Evolutionary conservation across 2,329 filamentous ascomycete species (phyloP), one percentile per base, ranked within the genome.

Genomic region (Penicillium thymicola): DNA sequence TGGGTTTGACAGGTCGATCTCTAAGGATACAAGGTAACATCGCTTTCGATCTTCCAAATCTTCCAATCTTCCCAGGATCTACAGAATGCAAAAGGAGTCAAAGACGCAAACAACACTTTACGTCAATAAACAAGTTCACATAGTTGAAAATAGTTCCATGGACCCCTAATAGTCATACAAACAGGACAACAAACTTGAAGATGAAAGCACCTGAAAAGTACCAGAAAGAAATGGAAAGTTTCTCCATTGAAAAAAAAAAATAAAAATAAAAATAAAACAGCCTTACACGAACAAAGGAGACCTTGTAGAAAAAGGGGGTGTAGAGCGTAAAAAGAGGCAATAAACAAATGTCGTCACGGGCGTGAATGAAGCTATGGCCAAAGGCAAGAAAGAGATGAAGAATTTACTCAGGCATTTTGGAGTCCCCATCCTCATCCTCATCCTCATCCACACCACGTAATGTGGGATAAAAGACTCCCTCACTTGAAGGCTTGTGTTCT

Each of bases 401-500:
- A 46, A 42, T 44, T 43, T 61, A 68, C 30, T 55, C 62, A 27
- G 67, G 67, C 70, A 74, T 74, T 54, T 74, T 72, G 28, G 70
- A 62, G 55, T 74, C 72, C 6, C 67, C 70, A 54, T 74, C 71
- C 38, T 70, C 70, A 36, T 72, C 71, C 38, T 70, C 70, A 38
- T 72, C 71, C 38, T 70, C 70, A 38, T 72, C 71, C 48, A 72
- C 45, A 23, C 66, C 67, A 37, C 67, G 67, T 27, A 72, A 58
- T 3, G 68, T 71, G 30, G 70, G 70, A 48, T 72, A 72, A 59
- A 71, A 66, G 37, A 72, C 66, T 8, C 58, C 51, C 40, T 70
- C 67, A 18, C 55, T 59, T 21, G 59, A 65, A 11, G 63, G 44
- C 55, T 72, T 69, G 44, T 67, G 57, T 55, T 66, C 62, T 21